Base-by-base conservation (phyloP, 2,329 filamentous ascomycete species). In the Fusarium siculi region DNA sequence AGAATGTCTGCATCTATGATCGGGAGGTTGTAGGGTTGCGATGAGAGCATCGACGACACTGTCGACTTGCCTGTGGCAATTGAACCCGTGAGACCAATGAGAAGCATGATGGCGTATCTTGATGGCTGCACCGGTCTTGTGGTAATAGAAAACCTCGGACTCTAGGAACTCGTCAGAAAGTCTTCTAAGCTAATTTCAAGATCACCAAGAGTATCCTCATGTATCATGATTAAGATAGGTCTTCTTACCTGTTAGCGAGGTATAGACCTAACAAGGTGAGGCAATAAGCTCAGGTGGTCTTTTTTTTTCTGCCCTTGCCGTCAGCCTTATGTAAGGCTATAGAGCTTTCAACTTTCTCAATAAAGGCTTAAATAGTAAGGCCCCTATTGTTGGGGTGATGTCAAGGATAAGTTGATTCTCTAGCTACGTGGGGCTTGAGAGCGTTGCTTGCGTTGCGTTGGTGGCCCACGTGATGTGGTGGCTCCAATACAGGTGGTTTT, bases 11-110 rank as follows among this genome's bases (percentile, higher is more conserved):
- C 96, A 80, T 99, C 96, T 85, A 99, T 92, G 76, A 99, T 89
- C 78, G 96, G 95, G 70, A 99, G 89, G 68, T 90, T 92, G 86
- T 98, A 93, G 0, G 96, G 96, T 9, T 93, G 86, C 9, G 90
- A 87, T 56, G 93, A 90, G 77, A 99, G 93, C 76, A 97, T 88
- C 43, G 88, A 87, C 34, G 96, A 97, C 62, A 98, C 95, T 74
- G 96, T 99, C 50, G 96, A 97, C 89, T 99, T 99, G 81, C 96
- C 96, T 10, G 96, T 99, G 68, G 96, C 96, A 80, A 99, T 98
- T 69, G 95, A 97, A 81, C 96, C 96, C 14, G 96, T 99, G 32
- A 99, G 90, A 64, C 96, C 96, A 77, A 99, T 95, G 79, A 99
- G 91, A 54, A 98, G 90, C 96, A 98, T 98, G 32, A 23, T 53